phyloP scores from a whole-genome alignment of 108 stramenopile species.

The Cafeteria roenbergensis region DNA sequence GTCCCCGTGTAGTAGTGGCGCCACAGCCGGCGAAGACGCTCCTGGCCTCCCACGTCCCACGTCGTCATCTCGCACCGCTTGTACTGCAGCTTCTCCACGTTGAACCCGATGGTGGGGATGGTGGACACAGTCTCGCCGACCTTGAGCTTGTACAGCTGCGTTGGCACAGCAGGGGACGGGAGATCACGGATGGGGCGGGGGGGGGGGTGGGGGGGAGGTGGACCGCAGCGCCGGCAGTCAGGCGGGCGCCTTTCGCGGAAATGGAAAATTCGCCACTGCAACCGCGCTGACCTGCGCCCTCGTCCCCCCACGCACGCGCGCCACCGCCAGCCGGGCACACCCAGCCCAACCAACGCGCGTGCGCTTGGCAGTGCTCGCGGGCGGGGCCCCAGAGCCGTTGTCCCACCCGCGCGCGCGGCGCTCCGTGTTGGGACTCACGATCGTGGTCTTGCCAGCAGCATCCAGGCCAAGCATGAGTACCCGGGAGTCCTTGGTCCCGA shows the following conservation, averaged over 20 bases:
- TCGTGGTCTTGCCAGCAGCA: slow-evolving; percentile 40
- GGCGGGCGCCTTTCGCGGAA: no score
- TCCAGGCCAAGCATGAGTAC: slow-evolving; percentile 34
- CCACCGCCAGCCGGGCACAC: no score
- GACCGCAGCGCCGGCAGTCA: no score
- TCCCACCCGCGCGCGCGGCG: no score
- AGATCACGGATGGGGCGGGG: slow-evolving; percentile 27
- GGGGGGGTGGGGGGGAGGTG: no score
- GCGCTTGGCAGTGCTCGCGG: no score
- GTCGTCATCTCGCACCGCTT: slow-evolving; percentile 7
- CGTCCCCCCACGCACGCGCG: no score
- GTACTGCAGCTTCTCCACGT: slow-evolving; percentile 70
- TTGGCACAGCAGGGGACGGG: slow-evolving; percentile 34
- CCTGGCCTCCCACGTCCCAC: slow-evolving; percentile 52
- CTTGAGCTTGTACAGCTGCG: slow-evolving; percentile 28
- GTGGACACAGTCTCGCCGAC: slow-evolving; percentile 33
- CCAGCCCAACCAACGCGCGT: no score
- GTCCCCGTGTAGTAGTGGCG: slow-evolving; percentile 39
- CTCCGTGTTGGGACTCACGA: no score
- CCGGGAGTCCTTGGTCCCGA: not conserved
- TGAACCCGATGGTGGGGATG: slow-evolving; percentile 63
- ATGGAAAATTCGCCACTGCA: no score
- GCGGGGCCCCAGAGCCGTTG: no score
- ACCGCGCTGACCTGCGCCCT: no score
- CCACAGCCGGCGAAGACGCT: slow-evolving; percentile 44